Conservation (phyloP, 257 asterid genomes). For the Solanum etuberosum region DNA sequence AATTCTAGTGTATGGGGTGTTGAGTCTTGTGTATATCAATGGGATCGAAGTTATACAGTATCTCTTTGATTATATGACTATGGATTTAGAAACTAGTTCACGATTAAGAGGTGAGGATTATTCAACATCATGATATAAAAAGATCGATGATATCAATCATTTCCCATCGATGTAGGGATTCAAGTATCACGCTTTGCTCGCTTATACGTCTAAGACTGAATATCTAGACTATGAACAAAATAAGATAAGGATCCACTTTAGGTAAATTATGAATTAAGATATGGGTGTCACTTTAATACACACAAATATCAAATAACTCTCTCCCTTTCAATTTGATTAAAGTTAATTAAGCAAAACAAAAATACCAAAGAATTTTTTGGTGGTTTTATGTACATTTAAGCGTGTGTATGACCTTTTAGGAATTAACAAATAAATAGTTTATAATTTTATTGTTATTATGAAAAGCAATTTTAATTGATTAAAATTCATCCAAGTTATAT, state of each 20-base stretch:
- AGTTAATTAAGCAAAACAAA: neutral
- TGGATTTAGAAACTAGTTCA: neutral
- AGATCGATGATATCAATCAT: neutral
- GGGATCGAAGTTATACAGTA: neutral
- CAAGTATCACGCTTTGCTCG: neutral
- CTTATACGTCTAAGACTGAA: neutral
- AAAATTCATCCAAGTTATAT: neutral
- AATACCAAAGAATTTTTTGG: neutral
- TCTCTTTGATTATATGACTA: neutral
- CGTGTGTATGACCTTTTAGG: neutral
- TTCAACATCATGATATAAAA: neutral
- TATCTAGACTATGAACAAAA: neutral
- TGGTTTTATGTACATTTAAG: neutral
- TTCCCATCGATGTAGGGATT: neutral
- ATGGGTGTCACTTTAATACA: no score
- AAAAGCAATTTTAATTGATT: neutral
- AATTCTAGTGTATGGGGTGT: neutral
- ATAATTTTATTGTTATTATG: neutral
- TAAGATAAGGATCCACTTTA: neutral
- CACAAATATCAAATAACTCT: no score
- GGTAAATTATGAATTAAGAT: neutral
- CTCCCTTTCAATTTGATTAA: neutral
- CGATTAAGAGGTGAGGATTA: neutral
- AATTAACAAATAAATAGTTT: neutral
- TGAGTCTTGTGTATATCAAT: neutral